A percentile compares a stretch with the other conserved stretches of the same genome.
Conservation (phyloP, 2,329 filamentous ascomycete genomes). For the Dendryphion nanum region DNA sequence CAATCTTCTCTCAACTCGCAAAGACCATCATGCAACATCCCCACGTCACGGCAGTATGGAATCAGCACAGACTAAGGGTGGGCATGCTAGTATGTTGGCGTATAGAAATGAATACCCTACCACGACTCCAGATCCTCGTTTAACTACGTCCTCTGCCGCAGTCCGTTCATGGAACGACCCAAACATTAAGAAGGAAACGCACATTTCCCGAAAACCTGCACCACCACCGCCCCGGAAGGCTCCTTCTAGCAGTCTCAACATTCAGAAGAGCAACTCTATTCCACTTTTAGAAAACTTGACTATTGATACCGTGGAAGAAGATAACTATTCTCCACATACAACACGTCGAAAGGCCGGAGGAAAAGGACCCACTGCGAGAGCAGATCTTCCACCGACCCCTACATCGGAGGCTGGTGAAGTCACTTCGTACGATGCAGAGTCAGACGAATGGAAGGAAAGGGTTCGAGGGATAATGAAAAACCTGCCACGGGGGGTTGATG, state of each 20-base stretch:
- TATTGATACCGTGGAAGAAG: too few species aligned
- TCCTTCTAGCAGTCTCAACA: background rate
- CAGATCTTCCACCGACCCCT: slow-evolving; percentile 31
- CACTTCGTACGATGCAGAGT: slow-evolving; percentile 22
- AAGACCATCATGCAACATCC: too few species aligned
- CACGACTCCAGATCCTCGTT: slow-evolving; percentile 16
- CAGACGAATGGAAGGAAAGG: slow-evolving; percentile 36
- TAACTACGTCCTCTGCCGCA: slow-evolving; percentile 30
- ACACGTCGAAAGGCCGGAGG: background rate
- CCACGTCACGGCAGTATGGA: too few species aligned
- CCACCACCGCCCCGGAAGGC: background rate
- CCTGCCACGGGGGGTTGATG: slow-evolving; percentile 78
- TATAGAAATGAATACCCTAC: slow-evolving; percentile 53
- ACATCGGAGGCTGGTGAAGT: slow-evolving; percentile 26
- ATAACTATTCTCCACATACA: too few species aligned
- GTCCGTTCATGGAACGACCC: slow-evolving; percentile 28
- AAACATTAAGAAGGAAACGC: slow-evolving; percentile 16
- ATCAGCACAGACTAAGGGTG: too few species aligned
- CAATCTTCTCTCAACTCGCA: too few species aligned
- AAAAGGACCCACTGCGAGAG: slow-evolving; percentile 29
- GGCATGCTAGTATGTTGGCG: too few species aligned
- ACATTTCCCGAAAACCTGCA: background rate
- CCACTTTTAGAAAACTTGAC: background rate
- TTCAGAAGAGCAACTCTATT: background rate
- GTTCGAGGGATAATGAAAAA: slow-evolving; percentile 62